phyloP scores from a whole-genome alignment of 345 rosid species.

The Hirschfeldia incana region DNA sequence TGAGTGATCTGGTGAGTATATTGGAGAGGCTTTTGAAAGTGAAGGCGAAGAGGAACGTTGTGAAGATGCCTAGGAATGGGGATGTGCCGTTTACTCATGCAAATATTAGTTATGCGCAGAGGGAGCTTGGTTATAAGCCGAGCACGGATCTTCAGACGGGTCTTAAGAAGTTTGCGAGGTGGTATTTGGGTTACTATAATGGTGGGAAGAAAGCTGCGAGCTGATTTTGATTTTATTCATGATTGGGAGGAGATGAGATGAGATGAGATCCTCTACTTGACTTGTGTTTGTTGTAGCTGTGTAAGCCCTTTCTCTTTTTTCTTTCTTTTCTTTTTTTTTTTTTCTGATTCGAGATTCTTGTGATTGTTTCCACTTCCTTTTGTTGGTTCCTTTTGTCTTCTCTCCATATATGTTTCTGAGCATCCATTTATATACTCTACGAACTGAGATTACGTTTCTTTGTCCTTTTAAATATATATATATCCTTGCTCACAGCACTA shows the following conservation, averaged over 20 bases:
- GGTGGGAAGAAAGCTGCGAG: constrained; percentile 48
- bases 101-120: constrained; percentile 69
- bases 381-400: constrained; percentile 18
- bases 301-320: not conserved
- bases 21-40: constrained; percentile 78
- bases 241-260: no score
- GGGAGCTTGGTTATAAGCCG: constrained; percentile 82
- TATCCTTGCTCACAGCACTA: not conserved
- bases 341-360: constrained; percentile 32
- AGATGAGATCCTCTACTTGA: not conserved
- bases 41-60: constrained; percentile 70
- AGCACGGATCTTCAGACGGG: constrained; percentile 79
- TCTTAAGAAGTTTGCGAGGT: constrained; percentile 82
- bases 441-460: constrained; percentile 15
- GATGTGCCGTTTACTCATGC: constrained; percentile 96
- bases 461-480: no score
- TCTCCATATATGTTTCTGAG: constrained; percentile 14
- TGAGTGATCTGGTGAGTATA: constrained; percentile 64
- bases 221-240: constrained; percentile 4
- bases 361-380: constrained; percentile 31
- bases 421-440: constrained; percentile 15
- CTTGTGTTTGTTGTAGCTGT: constrained; percentile 19
- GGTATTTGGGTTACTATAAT: constrained; percentile 75
- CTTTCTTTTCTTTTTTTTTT: not conserved
- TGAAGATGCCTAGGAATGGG: constrained; percentile 85